These are phyloP conservation scores for Coelastrella sp. DNA, from an alignment of 139 green algal species.

Conservation along the genomic window DNA sequence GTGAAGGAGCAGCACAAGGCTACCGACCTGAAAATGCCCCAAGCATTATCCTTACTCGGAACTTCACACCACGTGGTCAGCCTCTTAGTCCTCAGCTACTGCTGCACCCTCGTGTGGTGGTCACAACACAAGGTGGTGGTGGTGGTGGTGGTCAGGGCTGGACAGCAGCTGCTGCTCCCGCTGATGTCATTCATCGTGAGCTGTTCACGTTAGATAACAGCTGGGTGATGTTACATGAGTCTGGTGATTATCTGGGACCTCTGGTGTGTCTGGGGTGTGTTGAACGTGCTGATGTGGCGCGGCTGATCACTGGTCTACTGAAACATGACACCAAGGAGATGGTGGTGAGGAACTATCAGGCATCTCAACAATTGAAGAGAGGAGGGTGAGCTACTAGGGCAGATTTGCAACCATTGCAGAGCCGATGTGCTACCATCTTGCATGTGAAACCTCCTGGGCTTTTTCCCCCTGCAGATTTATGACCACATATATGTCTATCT, in stretches of 20 bases:
- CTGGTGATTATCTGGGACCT: background rate
- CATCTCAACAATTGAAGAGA: background rate
- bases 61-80: background rate
- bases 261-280: background rate
- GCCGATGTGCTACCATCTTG: no score
- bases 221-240: background rate
- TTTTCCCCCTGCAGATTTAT: no score
- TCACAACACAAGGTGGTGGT: no score
- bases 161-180: background rate
- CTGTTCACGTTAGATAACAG: background rate
- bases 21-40: background rate
- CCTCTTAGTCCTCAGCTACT: background rate
- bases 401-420: no score
- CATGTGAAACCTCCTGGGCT: no score
- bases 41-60: background rate
- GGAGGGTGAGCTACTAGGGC: background rate
- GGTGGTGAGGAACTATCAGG: background rate
- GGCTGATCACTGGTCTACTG: background rate
- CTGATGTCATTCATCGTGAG: background rate
- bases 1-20: background rate
- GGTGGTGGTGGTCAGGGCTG: background rate
- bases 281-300: constrained; percentile 1
- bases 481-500: no score
- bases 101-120: background rate
- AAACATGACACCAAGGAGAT: background rate